Evolutionary conservation across 2,329 filamentous ascomycete genomes (phyloP), one percentile per base, ranked within the genome.

Genomic region (Raffaelea arxii): DNA sequence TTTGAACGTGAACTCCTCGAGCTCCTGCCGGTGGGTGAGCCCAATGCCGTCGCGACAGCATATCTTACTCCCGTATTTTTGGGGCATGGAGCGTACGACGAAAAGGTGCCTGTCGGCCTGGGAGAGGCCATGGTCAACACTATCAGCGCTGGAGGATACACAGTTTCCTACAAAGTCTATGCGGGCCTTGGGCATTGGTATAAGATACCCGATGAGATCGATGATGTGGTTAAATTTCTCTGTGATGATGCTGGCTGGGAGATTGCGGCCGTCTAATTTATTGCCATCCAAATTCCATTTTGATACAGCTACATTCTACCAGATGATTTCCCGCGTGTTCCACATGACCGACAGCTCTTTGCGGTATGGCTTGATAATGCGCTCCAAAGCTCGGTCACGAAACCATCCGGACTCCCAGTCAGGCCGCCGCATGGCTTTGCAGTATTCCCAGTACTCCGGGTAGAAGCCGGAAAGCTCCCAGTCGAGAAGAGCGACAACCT

Each of bases 131-230:
- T 64, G 12, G 51, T 51, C 0, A 47, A 52, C 5, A 59, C 56
- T 4, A 49, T 72, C 46, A 25, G 41, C 9, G 46, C 51, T n/a
- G 48, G 62, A 27, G 64, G 59, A 1, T 65, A 62, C 45, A 21
- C 59, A 0, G 64, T 70, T 4, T 45, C 56, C 11, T 70, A 64
- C 63, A 63, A 63, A 45, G 30, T 50, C 0, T 76, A 74, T 54
- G 24, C 56, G 4, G 60, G 53, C 0, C 57, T 63, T 25, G 70
- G 69, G 1, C 70, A 74, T 49, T 73, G 71, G 68, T 71, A 72
- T 50, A 69, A 65, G 48, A 57, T 70, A 14, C 68, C 69, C 0
- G 66, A 73, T 39, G 66, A 71, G 51, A 65, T 71, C 48, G 65
- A 74, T 51, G 68, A 74, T 54, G 64, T 72, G 42, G 52, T 64